These are phyloP conservation scores for Didymella segeticola DNA, from an alignment of 2,329 filamentous ascomycete genomes.

Conservation along the genomic window DNA sequence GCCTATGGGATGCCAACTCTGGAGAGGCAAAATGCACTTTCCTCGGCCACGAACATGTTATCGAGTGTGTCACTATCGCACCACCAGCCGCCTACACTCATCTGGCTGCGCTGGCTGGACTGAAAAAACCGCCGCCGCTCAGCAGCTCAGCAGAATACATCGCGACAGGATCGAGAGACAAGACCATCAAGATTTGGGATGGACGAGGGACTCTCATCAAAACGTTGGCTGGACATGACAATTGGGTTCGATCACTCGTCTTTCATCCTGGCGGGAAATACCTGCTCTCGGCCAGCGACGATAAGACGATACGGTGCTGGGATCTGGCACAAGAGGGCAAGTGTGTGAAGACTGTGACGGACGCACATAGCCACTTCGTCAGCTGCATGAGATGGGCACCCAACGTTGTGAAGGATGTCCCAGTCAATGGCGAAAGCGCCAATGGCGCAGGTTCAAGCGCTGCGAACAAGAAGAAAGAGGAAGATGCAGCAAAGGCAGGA, in stretches of 20 bases:
- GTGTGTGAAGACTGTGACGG: slow-evolving; percentile 80
- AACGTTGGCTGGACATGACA: slow-evolving; percentile 86
- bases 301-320: slow-evolving; percentile 94
- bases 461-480: slow-evolving; percentile 59
- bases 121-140: slow-evolving; percentile 80
- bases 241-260: slow-evolving; percentile 85
- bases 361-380: slow-evolving; percentile 84
- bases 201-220: slow-evolving; percentile 83
- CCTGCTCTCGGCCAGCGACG: slow-evolving; percentile 82
- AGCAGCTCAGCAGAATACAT: slow-evolving; percentile 84
- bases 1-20: slow-evolving; percentile 83
- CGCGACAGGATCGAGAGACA: slow-evolving; percentile 88
- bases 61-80: slow-evolving; percentile 87
- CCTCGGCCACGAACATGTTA: slow-evolving; percentile 83
- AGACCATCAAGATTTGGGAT: slow-evolving; percentile 90
- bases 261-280: slow-evolving; percentile 95
- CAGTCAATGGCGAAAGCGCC: slow-evolving; percentile 49
- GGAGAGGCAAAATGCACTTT: slow-evolving; percentile 80
- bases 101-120: slow-evolving; percentile 76
- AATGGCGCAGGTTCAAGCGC: slow-evolving; percentile 55
- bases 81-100: slow-evolving; percentile 80
- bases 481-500: slow-evolving; percentile 61
- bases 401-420: slow-evolving; percentile 68
- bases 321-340: slow-evolving; percentile 89
- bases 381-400: slow-evolving; percentile 90